Evolutionary conservation across 1,284 basidiomycete genomes (phyloP).

Genomic region (Phellinidium pouzarii): DNA sequence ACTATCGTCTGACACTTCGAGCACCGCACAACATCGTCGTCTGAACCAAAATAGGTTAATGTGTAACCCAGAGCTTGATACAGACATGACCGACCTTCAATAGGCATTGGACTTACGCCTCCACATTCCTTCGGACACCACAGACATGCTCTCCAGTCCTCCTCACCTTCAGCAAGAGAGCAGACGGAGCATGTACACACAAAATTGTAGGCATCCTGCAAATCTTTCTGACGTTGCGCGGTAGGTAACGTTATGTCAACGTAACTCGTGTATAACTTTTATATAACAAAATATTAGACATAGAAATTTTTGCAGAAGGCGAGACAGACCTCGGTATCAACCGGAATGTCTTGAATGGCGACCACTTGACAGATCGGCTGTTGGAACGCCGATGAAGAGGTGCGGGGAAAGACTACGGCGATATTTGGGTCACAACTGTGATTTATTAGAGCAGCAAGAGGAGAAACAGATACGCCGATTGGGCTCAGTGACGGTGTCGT

Average conservation of each 20-base stretch:
- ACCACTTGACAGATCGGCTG: slow-evolving; percentile 70
- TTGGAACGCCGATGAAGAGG: slow-evolving; percentile 23
- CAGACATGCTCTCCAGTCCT: slow-evolving; percentile 67
- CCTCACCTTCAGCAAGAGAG: slow-evolving; percentile 22
- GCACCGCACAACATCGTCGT: slow-evolving; percentile 45
- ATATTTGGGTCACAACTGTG: slow-evolving; percentile 91
- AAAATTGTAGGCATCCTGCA: slow-evolving; percentile 78
- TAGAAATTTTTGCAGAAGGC: slow-evolving; percentile 10
- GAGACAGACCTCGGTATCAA: slow-evolving; percentile 60
- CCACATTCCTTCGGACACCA: slow-evolving; percentile 63
- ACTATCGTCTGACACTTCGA: slow-evolving; percentile 48
- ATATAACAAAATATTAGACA: slow-evolving; percentile 2
- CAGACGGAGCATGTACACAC: slow-evolving; percentile 68
- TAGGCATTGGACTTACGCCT: slow-evolving; percentile 49
- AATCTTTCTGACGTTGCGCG: slow-evolving; percentile 45
- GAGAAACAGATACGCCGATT: slow-evolving; percentile 77
- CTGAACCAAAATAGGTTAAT: slow-evolving; percentile 28
- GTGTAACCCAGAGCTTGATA: background rate
- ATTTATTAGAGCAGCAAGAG: slow-evolving; percentile 76
- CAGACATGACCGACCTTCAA: slow-evolving; percentile 38
- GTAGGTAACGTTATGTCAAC: slow-evolving; percentile 75
- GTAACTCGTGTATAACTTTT: slow-evolving; percentile 67
- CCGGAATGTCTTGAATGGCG: slow-evolving; percentile 54
- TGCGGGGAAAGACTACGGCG: slow-evolving; percentile 79
- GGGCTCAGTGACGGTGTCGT: slow-evolving; percentile 70